Conservation (phyloP, 2,329 filamentous ascomycete species). For the Calonectria ilicicola region DNA sequence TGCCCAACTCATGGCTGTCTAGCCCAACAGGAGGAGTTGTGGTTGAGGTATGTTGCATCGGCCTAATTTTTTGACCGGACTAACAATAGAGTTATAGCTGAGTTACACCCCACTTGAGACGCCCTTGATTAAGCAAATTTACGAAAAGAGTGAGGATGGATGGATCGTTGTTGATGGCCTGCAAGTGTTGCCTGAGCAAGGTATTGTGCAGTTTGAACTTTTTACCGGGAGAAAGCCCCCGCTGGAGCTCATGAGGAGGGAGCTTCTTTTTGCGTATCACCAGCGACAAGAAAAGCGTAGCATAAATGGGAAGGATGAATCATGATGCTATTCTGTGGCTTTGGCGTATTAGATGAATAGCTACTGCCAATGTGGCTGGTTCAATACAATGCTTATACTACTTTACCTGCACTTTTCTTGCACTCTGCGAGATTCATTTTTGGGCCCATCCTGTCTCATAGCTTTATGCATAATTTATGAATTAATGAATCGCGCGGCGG, state of each 20-base stretch:
- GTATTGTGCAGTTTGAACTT: constrained; percentile 72
- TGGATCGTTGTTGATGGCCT: constrained; percentile 72
- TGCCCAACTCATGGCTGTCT: constrained; percentile 67
- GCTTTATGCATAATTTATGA: too few relatives aligned
- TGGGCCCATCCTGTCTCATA: too few relatives aligned
- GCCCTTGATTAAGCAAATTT: constrained; percentile 67
- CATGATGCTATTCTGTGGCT: not conserved
- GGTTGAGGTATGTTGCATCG: constrained; percentile 52
- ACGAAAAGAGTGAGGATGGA: constrained; percentile 56
- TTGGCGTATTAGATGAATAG: not conserved
- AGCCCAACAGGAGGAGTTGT: constrained; percentile 69
- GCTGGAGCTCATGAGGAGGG: constrained; percentile 60
- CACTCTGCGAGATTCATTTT: too few relatives aligned
- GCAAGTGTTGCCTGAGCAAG: constrained; percentile 71
- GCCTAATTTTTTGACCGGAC: constrained; percentile 54
- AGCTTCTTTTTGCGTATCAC: constrained; percentile 14
- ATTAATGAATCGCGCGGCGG: too few relatives aligned
- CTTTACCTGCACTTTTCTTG: too few relatives aligned
- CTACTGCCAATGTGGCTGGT: not conserved
- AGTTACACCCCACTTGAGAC: constrained; percentile 23
- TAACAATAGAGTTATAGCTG: constrained; percentile 45
- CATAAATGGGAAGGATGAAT: not conserved
- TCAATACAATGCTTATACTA: not conserved
- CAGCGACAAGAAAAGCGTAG: not conserved
- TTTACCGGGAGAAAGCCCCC: constrained; percentile 71